These are phyloP conservation scores for Rosa hybrid DNA, from an alignment of 331 rosid species.

Conservation along the genomic window DNA sequence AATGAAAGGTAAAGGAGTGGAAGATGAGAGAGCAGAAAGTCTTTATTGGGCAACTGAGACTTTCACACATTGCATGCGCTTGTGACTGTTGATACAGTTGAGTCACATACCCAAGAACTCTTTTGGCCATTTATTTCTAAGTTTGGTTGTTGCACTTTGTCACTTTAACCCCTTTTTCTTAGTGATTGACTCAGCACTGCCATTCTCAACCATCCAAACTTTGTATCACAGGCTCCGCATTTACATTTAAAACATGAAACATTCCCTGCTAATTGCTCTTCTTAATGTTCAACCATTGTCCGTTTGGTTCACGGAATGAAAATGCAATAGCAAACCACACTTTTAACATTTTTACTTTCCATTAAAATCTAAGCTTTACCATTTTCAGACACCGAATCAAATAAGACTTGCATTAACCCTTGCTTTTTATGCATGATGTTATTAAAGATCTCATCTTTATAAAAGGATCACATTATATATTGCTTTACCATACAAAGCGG, in stretches of 20 bases:
- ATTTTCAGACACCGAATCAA: not conserved
- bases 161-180: not conserved
- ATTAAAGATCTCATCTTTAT: not conserved
- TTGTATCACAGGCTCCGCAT: constrained; percentile 1
- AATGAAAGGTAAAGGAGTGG: constrained; percentile 25
- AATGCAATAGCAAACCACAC: not conserved
- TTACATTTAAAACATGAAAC: not conserved
- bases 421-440: not conserved
- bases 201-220: not conserved
- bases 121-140: not conserved
- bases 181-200: not conserved
- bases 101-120: not conserved
- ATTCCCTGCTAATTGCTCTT: not conserved
- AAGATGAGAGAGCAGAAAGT: constrained; percentile 13
- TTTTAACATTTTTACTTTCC: not conserved
- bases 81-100: constrained; percentile 4
- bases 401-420: not conserved
- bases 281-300: not conserved
- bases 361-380: not conserved
- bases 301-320: not conserved
- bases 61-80: constrained; percentile 4
- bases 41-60: constrained; percentile 9
- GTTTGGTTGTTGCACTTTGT: not conserved
- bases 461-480: not conserved
- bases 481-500: not conserved